Evolutionary conservation across 2,329 filamentous ascomycete genomes (phyloP), one percentile per base, ranked within the genome.

Genomic region (Colletotrichum sp.): DNA sequence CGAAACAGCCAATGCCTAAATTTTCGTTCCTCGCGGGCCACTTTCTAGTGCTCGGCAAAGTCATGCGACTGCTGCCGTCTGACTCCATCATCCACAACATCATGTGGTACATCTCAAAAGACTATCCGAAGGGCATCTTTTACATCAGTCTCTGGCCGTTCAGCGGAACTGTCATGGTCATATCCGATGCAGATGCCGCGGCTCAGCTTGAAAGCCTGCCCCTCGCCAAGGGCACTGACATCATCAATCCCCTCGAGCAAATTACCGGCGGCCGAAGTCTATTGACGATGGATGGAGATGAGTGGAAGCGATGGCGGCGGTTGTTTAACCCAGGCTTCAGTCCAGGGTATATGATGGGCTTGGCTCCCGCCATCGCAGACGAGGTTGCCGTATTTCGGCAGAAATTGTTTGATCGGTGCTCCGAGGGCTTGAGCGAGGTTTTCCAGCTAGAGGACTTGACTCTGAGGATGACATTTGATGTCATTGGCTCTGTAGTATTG

Each of bases 401-500:
- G 49, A 64, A 60, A 7, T 21, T 74, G 13, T 18, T 69, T 5
- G 66, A 57, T 18, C 57, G 44, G n/a, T 69, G 57, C 36, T 30
- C 39, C 13, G n/a, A n/a, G 5, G 66, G 66, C 1, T 16, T 24
- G n/a, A 71, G 60, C 15, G 59, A 84, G 39, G 71, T 79, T 18
- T 75, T 75, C 10, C 49, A 60, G 26, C 77, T 88, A 13, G 82
- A 87, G 71, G 78, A 82, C 13, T 81, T 80, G n/a, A 83, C 85
- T 1, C 83, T 81, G 10, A 84, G 84, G 64, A 77, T 87, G 15
- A 84, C 86, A 0, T 83, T 87, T 15, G 86, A 88, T 68, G 80
- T 87, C 32, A 87, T 87, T 60, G 79, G 80, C 18, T 81, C 83
- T 21, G 81, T 84, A 13, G 80, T 83, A 3, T 74, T 87, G 83